Percentiles rank a stretch among this genome's conserved stretches.
These are phyloP conservation scores for Daldinia vernicosa DNA, from an alignment of 495 filamentous ascomycete genomes.

Conservation along the genomic window DNA sequence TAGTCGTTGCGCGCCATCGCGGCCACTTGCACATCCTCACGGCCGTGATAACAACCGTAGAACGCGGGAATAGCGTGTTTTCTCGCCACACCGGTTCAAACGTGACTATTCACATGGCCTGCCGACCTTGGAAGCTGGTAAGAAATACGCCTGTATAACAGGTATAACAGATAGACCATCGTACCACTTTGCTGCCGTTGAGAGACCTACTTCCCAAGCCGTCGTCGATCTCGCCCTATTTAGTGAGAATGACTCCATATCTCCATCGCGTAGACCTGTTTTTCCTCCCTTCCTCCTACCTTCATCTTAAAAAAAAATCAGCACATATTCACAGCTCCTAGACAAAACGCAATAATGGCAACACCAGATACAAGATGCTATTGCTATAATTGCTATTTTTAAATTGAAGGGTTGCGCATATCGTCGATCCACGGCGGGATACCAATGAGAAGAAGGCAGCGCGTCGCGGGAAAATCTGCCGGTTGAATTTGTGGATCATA, in stretches of 20 bases:
- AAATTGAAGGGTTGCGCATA: constrained; percentile 12
- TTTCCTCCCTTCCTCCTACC: neutral
- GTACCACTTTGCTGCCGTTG: constrained; percentile 9
- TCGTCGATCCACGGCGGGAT: constrained; percentile 20
- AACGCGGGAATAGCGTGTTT: constrained; percentile 3
- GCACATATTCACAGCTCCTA: neutral
- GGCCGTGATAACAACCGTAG: constrained; percentile 18
- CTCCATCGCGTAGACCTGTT: constrained; percentile 1
- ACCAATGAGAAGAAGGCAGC: constrained; percentile 34
- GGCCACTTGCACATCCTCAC: constrained; percentile 22
- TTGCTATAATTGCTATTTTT: neutral
- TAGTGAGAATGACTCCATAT: constrained; percentile 1
- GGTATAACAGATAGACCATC: neutral
- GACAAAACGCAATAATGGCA: neutral
- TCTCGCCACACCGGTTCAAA: constrained; percentile 24
- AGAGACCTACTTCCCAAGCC: constrained; percentile 9
- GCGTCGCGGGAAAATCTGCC: constrained; percentile 55
- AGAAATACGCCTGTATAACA: constrained; percentile 13
- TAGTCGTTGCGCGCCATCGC: constrained; percentile 21
- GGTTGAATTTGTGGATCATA: constrained; percentile 58
- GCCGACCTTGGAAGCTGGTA: constrained; percentile 6
- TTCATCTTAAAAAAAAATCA: neutral
- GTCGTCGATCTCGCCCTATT: constrained; percentile 15
- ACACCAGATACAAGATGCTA: neutral
- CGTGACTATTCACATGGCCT: constrained; percentile 26